These are phyloP conservation scores for Piper longum DNA, from an alignment of 164 flowering plant genomes.

Conservation along the genomic window DNA sequence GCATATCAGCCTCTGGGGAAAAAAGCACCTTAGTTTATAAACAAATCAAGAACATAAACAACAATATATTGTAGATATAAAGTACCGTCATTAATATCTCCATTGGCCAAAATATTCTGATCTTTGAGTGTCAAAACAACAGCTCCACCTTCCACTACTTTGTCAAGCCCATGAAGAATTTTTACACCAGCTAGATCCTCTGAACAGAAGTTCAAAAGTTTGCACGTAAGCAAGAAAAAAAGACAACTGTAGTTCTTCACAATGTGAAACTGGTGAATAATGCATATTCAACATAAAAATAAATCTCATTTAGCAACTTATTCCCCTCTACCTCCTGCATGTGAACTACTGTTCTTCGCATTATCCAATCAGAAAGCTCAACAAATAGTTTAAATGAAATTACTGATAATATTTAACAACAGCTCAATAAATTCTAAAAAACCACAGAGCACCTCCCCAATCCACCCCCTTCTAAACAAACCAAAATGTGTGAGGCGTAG, in stretches of 20 bases:
- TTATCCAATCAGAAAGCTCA: too few relatives aligned
- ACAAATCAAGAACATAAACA: not conserved
- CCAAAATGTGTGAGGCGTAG: too few relatives aligned
- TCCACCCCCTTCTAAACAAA: too few relatives aligned
- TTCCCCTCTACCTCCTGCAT: too few relatives aligned
- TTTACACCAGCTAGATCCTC: slow-evolving; percentile 76
- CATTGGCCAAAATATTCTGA: slow-evolving; percentile 80
- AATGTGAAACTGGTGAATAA: not conserved
- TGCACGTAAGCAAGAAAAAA: not conserved
- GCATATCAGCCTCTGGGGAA: slow-evolving; percentile 74
- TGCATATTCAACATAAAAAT: too few relatives aligned
- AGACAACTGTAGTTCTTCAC: too few relatives aligned
- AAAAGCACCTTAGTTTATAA: slow-evolving; percentile 11
- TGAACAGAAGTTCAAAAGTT: slow-evolving; percentile 7
- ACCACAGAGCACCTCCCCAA: too few relatives aligned
- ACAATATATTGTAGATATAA: not conserved
- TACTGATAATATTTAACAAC: too few relatives aligned
- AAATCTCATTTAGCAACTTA: too few relatives aligned
- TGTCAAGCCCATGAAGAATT: slow-evolving; percentile 91
- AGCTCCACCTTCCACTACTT: slow-evolving; percentile 96
- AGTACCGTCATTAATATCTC: slow-evolving; percentile 70
- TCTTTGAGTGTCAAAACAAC: slow-evolving; percentile 96
- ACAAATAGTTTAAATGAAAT: too few relatives aligned
- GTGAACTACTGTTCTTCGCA: too few relatives aligned
- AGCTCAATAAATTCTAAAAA: too few relatives aligned